Evolutionary conservation across 305 asterid species (phyloP).

Genomic region (Nicotiana rustica): DNA sequence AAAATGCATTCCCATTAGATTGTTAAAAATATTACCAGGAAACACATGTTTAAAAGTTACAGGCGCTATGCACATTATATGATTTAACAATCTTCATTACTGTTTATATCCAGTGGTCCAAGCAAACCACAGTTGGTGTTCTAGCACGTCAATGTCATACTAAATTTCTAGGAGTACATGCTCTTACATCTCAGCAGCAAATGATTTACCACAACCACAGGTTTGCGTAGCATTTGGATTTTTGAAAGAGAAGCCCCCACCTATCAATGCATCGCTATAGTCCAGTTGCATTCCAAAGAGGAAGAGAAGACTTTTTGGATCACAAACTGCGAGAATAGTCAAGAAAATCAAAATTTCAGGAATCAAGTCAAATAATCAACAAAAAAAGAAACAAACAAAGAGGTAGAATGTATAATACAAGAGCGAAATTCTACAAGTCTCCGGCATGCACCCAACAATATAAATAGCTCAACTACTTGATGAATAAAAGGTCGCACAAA

Average conservation of each 20-base stretch:
- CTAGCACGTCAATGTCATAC: neutral
- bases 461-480: neutral
- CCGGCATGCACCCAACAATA: neutral
- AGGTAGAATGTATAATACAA: neutral
- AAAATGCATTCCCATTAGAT: conserved; percentile 4
- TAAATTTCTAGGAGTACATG: conserved; percentile 2
- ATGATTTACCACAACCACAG: conserved; percentile 96
- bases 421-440: neutral
- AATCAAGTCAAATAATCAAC: neutral
- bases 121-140: conserved; percentile 20
- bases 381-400: neutral
- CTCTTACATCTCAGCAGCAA: conserved; percentile 80
- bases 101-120: neutral
- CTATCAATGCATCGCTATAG: conserved; percentile 93
- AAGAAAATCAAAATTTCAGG: neutral
- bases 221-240: conserved; percentile 98
- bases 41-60: neutral
- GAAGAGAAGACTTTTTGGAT: conserved; percentile 93
- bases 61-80: neutral
- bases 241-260: conserved; percentile 94
- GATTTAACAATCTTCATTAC: conserved; percentile 17
- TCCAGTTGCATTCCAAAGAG: conserved; percentile 92
- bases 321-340: conserved; percentile 70
- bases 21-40: neutral
- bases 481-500: neutral